phyloP scores from a whole-genome alignment of 1,284 basidiomycete species.

The Apiotrichum veenhuisii region DNA sequence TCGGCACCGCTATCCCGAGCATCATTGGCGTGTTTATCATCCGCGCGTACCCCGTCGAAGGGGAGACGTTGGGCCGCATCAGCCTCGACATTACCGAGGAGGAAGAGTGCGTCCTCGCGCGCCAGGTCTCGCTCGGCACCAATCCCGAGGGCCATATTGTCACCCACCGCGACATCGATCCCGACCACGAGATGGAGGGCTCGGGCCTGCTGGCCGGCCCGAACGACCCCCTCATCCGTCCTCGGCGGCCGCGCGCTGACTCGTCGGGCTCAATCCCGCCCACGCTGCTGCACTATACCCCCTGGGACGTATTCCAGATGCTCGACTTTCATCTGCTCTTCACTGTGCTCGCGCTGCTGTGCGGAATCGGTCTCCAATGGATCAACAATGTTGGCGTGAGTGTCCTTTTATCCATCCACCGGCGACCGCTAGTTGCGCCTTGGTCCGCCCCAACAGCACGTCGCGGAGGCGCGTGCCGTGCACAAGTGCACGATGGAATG shows the following conservation, averaged over 20 bases:
- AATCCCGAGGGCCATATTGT: neutral
- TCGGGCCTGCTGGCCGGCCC: neutral
- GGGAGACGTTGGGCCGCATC: slow-evolving; percentile 10
- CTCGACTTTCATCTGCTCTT: slow-evolving; percentile 74
- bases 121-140: slow-evolving; percentile 8
- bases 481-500: too few relatives aligned
- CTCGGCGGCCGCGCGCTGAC: slow-evolving; percentile 13
- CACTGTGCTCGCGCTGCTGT: slow-evolving; percentile 64
- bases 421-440: too few relatives aligned
- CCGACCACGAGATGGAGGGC: neutral
- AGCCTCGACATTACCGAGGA: slow-evolving; percentile 10
- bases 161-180: slow-evolving; percentile 48
- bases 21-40: slow-evolving; percentile 64
- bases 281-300: slow-evolving; percentile 24
- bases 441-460: too few relatives aligned
- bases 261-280: slow-evolving; percentile 28
- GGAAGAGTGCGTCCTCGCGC: slow-evolving; percentile 9
- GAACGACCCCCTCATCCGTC: slow-evolving; percentile 1
- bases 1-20: slow-evolving; percentile 68
- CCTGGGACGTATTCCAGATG: slow-evolving; percentile 36
- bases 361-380: slow-evolving; percentile 85
- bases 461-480: too few relatives aligned
- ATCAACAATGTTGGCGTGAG: slow-evolving; percentile 82
- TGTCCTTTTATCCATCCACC: neutral
- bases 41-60: slow-evolving; percentile 56